These are phyloP conservation scores for Pythium volutum DNA, from an alignment of 352 stramenopile genomes.

Conservation along the genomic window DNA sequence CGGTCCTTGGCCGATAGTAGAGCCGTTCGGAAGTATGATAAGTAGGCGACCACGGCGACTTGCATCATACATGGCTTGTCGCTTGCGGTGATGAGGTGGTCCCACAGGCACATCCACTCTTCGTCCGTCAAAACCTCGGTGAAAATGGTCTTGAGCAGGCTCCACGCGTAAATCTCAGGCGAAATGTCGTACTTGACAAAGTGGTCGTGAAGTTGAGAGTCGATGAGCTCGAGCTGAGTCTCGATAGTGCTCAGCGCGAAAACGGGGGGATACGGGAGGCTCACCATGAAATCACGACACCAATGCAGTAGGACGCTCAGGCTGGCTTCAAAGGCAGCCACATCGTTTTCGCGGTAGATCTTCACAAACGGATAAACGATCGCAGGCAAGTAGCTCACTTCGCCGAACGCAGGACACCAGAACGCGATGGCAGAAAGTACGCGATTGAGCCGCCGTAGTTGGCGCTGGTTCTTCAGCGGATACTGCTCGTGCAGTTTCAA, in stretches of 20 bases:
- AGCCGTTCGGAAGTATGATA: constrained; percentile 64
- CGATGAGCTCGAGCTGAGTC: constrained; percentile 56
- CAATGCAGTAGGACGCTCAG: constrained; percentile 85
- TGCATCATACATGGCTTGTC: constrained; percentile 63
- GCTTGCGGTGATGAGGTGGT: constrained; percentile 77
- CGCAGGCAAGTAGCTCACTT: constrained; percentile 77
- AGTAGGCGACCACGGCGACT: constrained; percentile 66
- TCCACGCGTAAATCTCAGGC: constrained; percentile 79
- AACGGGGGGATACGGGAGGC: constrained; percentile 79
- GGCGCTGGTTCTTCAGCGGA: constrained; percentile 66
- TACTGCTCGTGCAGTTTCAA: constrained; percentile 70
- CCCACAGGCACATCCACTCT: constrained; percentile 88
- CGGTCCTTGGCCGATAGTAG: constrained; percentile 50
- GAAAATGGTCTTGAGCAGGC: constrained; percentile 84
- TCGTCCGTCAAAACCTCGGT: constrained; percentile 85
- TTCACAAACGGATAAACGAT: constrained; percentile 89
- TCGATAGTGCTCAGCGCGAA: constrained; percentile 69
- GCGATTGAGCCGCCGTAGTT: constrained; percentile 74
- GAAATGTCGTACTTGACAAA: constrained; percentile 62
- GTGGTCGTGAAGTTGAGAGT: constrained; percentile 75
- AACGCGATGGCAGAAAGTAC: constrained; percentile 84
- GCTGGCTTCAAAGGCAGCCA: constrained; percentile 89
- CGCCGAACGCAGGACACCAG: constrained; percentile 90
- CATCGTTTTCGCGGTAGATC: constrained; percentile 81
- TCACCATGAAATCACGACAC: constrained; percentile 77